Percentiles rank a stretch among this genome's conserved stretches.
Conservation (phyloP, 257 asterid genomes). For the Marsdenia floribunda region DNA sequence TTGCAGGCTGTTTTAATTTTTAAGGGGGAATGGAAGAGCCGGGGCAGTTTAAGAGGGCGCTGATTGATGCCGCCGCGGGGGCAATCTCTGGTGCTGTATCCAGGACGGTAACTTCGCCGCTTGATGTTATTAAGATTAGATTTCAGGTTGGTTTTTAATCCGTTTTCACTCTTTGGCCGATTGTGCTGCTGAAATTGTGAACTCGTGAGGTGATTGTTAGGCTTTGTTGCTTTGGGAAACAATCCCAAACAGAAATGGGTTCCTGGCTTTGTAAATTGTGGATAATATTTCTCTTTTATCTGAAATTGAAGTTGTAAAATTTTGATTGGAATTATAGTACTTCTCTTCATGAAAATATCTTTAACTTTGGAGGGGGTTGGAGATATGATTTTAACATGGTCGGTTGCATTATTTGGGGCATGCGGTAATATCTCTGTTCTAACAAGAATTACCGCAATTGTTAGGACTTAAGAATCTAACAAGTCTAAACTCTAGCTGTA, state of each 20-base stretch:
- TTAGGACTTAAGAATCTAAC: no score
- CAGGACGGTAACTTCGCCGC: constrained; percentile 85
- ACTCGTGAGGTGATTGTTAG: not conserved
- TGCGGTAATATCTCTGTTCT: no score
- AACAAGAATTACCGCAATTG: no score
- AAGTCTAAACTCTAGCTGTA: no score
- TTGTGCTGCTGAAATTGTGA: not conserved
- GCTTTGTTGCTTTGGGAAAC: not conserved
- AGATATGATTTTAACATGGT: not conserved
- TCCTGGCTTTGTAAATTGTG: not conserved
- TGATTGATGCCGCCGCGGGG: constrained; percentile 78
- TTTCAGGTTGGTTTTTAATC: constrained; percentile 58
- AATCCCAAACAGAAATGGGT: not conserved
- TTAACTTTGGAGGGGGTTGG: no score
- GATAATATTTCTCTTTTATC: not conserved
- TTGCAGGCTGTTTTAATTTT: constrained; percentile 33
- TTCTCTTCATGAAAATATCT: not conserved
- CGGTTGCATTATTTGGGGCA: no score
- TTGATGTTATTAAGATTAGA: constrained; percentile 92
- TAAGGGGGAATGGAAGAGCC: constrained; percentile 68
- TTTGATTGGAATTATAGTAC: not conserved
- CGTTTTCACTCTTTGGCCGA: not conserved
- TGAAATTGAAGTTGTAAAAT: not conserved
- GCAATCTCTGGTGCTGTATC: constrained; percentile 81
- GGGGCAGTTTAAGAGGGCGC: constrained; percentile 70